A percentile compares a stretch with the other conserved stretches of the same genome.
Conservation (phyloP, 768 basidiomycete species). For the Gloeopeniophorella convolvens region DNA sequence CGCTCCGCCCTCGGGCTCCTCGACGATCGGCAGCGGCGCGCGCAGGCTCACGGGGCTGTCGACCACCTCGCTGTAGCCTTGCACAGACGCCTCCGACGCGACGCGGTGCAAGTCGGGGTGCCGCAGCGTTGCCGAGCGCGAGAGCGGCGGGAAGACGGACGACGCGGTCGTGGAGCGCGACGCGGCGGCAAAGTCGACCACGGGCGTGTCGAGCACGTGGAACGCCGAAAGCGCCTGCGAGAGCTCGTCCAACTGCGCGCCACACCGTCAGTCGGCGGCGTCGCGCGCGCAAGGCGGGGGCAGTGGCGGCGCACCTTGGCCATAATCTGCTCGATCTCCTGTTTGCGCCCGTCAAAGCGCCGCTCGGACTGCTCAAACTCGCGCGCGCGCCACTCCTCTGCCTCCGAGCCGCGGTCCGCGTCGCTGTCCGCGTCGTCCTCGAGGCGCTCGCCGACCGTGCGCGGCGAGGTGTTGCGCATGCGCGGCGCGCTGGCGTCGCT, state of each 20-base stretch:
- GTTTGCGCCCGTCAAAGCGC: slow-evolving; percentile 64
- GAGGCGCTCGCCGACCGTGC: slow-evolving; percentile 11
- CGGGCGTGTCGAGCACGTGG: slow-evolving; percentile 38
- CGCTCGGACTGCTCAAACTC: slow-evolving; percentile 63
- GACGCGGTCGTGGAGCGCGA: slow-evolving; percentile 30
- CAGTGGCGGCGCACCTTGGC: slow-evolving; percentile 43
- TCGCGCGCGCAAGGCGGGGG: slow-evolving; percentile 7
- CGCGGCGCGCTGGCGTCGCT: neutral
- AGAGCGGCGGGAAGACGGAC: slow-evolving; percentile 23
- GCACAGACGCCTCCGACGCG: neutral
- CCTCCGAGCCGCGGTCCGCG: neutral
- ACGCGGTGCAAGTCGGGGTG: slow-evolving; percentile 21
- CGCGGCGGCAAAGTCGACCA: slow-evolving; percentile 30
- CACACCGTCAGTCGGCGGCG: neutral
- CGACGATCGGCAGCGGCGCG: slow-evolving; percentile 8
- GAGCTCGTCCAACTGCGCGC: slow-evolving; percentile 51
- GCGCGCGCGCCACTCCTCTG: slow-evolving; percentile 39
- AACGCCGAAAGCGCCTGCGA: slow-evolving; percentile 37
- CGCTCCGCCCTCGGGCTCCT: slow-evolving; percentile 1
- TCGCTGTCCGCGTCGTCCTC: slow-evolving; percentile 1
- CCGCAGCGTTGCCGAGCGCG: slow-evolving; percentile 20
- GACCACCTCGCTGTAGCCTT: slow-evolving; percentile 16
- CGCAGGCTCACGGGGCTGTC: slow-evolving; percentile 30
- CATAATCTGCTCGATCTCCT: slow-evolving; percentile 68
- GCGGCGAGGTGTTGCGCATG: slow-evolving; percentile 1